Evolutionary conservation across 345 rosid genomes (phyloP).

Genomic region (Draba incana): DNA sequence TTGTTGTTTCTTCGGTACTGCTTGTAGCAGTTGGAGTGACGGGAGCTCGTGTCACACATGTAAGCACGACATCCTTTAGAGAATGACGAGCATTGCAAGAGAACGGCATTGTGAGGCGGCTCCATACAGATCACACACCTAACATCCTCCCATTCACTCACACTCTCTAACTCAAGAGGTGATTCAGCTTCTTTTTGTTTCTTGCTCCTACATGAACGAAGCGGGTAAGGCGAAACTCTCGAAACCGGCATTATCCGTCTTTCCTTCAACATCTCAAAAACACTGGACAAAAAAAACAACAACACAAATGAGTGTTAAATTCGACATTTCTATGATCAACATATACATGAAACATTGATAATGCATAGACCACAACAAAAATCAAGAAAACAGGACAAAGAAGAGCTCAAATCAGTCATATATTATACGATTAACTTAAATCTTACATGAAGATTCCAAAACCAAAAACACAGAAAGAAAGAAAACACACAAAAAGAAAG

Average conservation of each 20-base stretch:
- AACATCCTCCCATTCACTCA: slow-evolving; percentile 64
- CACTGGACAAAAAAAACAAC: background rate
- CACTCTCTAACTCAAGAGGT: slow-evolving; percentile 43
- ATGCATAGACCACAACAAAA: background rate
- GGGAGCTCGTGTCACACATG: slow-evolving; percentile 72
- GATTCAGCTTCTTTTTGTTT: slow-evolving; percentile 40
- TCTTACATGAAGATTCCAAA: background rate
- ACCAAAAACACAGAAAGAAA: slow-evolving; percentile 1
- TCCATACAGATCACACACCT: slow-evolving; percentile 80
- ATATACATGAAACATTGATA: background rate
- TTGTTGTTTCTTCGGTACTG: slow-evolving; percentile 50
- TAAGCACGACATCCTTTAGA: slow-evolving; percentile 67
- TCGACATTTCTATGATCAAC: background rate
- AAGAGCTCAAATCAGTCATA: slow-evolving; percentile 12
- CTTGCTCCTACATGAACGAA: slow-evolving; percentile 43
- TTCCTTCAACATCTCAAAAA: slow-evolving; percentile 56
- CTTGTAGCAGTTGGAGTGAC: slow-evolving; percentile 72
- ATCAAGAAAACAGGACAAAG: background rate
- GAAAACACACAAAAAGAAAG: background rate
- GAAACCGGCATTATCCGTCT: slow-evolving; percentile 41
- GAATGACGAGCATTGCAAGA: slow-evolving; percentile 60
- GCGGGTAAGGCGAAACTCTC: slow-evolving; percentile 58
- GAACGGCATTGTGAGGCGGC: slow-evolving; percentile 75
- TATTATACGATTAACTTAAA: background rate
- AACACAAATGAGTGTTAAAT: slow-evolving; percentile 13